These are phyloP conservation scores for Pyrenophora tritici-repentis DNA, from an alignment of 2,329 filamentous ascomycete genomes.

Conservation along the genomic window DNA sequence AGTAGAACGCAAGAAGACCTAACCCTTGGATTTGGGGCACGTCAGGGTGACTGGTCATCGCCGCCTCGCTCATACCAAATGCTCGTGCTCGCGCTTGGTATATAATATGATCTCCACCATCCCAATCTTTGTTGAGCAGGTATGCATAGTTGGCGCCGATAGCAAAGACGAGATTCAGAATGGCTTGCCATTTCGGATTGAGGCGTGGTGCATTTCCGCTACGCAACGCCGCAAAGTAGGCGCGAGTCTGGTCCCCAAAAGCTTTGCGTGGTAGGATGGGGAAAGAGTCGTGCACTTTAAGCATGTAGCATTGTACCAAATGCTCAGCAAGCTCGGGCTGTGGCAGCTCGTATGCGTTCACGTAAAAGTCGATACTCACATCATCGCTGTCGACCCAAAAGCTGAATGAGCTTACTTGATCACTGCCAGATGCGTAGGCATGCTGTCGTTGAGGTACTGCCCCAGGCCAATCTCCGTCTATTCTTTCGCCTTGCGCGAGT, in stretches of 20 bases:
- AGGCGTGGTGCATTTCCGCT: slow-evolving; percentile 23
- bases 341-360: slow-evolving; percentile 44
- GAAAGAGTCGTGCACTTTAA: slow-evolving; percentile 47
- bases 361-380: slow-evolving; percentile 28
- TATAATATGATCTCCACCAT: slow-evolving; percentile 41
- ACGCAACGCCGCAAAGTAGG: slow-evolving; percentile 35
- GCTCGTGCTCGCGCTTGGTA: slow-evolving; percentile 48
- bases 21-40: slow-evolving; percentile 48
- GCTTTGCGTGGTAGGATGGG: slow-evolving; percentile 43
- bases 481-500: slow-evolving; percentile 27
- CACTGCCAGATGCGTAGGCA: slow-evolving; percentile 17
- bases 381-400: slow-evolving; percentile 43
- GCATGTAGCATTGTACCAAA: slow-evolving; percentile 46
- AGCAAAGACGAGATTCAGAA: slow-evolving; percentile 51
- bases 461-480: slow-evolving; percentile 12
- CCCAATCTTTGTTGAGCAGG: slow-evolving; percentile 36
- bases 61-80: slow-evolving; percentile 37
- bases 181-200: slow-evolving; percentile 45
- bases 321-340: slow-evolving; percentile 36
- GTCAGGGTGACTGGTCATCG: slow-evolving; percentile 42
- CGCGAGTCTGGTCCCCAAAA: slow-evolving; percentile 43
- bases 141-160: slow-evolving; percentile 49
- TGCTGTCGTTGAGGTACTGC: slow-evolving; percentile 6
- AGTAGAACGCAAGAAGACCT: slow-evolving; percentile 49
- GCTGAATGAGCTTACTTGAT: slow-evolving; percentile 38